A percentile compares a stretch with the other conserved stretches of the same genome.
These are phyloP conservation scores for Aristolochia fimbriata DNA, from an alignment of 164 flowering plant genomes.

Conservation along the genomic window DNA sequence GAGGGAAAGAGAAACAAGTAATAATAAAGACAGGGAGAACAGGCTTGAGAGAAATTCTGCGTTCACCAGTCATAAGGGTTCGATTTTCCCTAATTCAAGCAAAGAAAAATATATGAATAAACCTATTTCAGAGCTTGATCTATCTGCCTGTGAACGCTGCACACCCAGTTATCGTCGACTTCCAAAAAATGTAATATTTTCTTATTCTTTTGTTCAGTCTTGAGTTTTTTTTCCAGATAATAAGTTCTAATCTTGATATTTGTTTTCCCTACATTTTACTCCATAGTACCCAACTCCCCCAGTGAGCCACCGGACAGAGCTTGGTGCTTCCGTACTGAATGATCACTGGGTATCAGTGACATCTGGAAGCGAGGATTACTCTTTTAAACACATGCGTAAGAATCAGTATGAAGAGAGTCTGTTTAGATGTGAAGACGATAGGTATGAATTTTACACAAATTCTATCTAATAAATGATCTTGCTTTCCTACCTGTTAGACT, in stretches of 20 bases:
- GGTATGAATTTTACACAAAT: constrained; percentile 28
- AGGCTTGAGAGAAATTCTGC: constrained; percentile 37
- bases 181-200: constrained; percentile 61
- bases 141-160: constrained; percentile 87
- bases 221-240: too few relatives aligned
- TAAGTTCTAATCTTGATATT: background rate
- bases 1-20: constrained; percentile 9
- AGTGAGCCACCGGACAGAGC: constrained; percentile 75
- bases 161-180: constrained; percentile 96
- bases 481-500: too few relatives aligned
- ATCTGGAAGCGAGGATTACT: constrained; percentile 97
- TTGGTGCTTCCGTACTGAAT: constrained; percentile 81
- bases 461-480: background rate
- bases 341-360: constrained; percentile 97
- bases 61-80: constrained; percentile 27
- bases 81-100: constrained; percentile 22
- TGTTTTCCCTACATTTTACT: constrained; percentile 5
- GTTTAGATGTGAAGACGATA: constrained; percentile 97
- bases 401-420: constrained; percentile 98
- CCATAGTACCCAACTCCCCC: constrained; percentile 76
- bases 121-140: constrained; percentile 92
- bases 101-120: constrained; percentile 66
- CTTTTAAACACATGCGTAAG: constrained; percentile 97
- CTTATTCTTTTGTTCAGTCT: background rate
- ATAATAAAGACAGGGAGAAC: constrained; percentile 45